Base-by-base conservation (phyloP, 225 moss, liverwort and hornwort genomes). In the Marchantia polymorpha region DNA sequence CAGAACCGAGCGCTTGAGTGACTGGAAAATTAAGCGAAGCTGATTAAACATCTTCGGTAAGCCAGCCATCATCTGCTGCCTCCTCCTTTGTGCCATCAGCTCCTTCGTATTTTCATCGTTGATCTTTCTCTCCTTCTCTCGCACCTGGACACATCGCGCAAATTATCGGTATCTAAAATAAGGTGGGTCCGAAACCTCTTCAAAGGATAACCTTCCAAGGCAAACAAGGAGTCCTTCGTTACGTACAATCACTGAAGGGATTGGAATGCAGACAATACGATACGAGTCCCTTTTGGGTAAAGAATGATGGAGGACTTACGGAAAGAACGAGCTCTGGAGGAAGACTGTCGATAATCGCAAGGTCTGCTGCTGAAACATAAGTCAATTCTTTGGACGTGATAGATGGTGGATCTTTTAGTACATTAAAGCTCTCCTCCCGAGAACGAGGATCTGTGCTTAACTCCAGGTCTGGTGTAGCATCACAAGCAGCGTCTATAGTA, bases 21-120 rank as follows among this genome's bases (percentile, higher is more conserved):
- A 96, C 85, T 99, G 97, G 66, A 95, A 92, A 69, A 99, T 93
- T 65, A 94, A 81, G 48, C 97, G 95, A 56, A 99, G 90, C 83
- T 94, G 94, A 46, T 90, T 99, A 10, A 95, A 91, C 0, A 99
- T 87, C 77, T 92, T 91, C 6, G 97, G 93, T 16, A 99, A 69
- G 11, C 94, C 95, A 20, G 92, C 81, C 86, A 93, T 84, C 93
- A 95, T 89, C 76, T 90, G 93, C 31, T 91, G 89, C 10, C 89
- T 86, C 69, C 87, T 85, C 67, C 86, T 85, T 26, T 77, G 75
- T 0, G 86, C 85, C 10, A 84, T 83, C 0, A 78, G 20, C 64
- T 92, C 93, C 63, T 76, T 88, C 66, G 83, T 89, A 26, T 81
- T 88, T 39, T 89, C 91, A 67, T 85, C 87, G 0, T 87, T 87